phyloP scores from a whole-genome alignment of 768 basidiomycete species.

The Hygrophoropsis aurantiaca region DNA sequence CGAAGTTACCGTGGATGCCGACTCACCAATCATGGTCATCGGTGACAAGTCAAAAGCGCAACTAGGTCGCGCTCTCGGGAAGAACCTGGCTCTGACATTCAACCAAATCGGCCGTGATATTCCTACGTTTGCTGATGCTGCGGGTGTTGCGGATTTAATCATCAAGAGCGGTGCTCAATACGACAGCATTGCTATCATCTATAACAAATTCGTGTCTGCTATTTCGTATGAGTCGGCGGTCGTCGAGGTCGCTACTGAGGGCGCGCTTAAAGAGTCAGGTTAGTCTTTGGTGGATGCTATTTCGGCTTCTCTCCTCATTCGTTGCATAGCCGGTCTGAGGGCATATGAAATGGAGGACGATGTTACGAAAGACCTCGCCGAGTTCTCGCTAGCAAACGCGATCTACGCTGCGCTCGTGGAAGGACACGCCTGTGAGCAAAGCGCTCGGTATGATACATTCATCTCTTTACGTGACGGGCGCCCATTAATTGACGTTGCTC shows the following conservation, averaged over 20 bases:
- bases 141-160: slow-evolving; percentile 91
- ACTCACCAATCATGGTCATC: slow-evolving; percentile 79
- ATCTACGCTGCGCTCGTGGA: slow-evolving; percentile 94
- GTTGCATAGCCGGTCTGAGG: slow-evolving; percentile 74
- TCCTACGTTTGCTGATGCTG: slow-evolving; percentile 95
- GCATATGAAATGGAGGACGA: slow-evolving; percentile 99
- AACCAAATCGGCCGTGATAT: slow-evolving; percentile 98
- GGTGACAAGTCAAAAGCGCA: slow-evolving; percentile 99
- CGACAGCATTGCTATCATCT: slow-evolving; percentile 78
- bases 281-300: slow-evolving; percentile 29
- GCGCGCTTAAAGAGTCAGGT: slow-evolving; percentile 80
- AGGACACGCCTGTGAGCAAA: slow-evolving; percentile 93
- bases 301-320: background rate
- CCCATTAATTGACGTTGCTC: background rate
- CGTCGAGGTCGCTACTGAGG: slow-evolving; percentile 79
- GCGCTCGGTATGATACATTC: slow-evolving; percentile 62
- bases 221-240: slow-evolving; percentile 84
- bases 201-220: slow-evolving; percentile 87
- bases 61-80: slow-evolving; percentile 61
- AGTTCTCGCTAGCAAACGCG: slow-evolving; percentile 96
- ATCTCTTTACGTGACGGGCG: background rate
- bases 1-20: slow-evolving; percentile 47
- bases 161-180: slow-evolving; percentile 81
- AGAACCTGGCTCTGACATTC: slow-evolving; percentile 82
- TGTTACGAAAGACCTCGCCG: slow-evolving; percentile 86